These are phyloP conservation scores for Tricholoma bakamatsutake DNA, from an alignment of 768 basidiomycete genomes.

Conservation along the genomic window DNA sequence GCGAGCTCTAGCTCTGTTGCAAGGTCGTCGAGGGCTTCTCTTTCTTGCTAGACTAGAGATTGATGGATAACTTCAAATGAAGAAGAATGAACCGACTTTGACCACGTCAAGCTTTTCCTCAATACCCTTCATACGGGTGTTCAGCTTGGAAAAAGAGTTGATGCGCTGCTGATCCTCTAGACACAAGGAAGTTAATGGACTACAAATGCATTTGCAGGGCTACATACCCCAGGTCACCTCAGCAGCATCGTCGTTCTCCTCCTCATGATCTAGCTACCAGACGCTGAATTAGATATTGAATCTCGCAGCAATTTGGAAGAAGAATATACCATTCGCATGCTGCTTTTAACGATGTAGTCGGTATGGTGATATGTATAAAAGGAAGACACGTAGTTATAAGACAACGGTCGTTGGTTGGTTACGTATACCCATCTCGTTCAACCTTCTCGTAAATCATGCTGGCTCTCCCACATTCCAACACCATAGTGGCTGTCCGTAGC, in stretches of 20 bases:
- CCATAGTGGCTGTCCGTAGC: conserved; percentile 11
- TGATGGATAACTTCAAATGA: not conserved
- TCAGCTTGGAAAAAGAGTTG: conserved; percentile 88
- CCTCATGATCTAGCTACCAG: conserved; percentile 62
- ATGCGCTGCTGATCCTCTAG: conserved; percentile 86
- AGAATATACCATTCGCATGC: conserved; percentile 51
- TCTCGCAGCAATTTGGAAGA: conserved; percentile 1
- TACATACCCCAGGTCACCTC: conserved; percentile 82
- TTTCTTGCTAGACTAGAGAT: conserved; percentile 64
- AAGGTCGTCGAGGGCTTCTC: conserved; percentile 90
- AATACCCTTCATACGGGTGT: conserved; percentile 65
- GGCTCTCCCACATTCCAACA: not conserved
- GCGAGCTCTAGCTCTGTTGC: conserved; percentile 82
- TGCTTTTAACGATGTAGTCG: too few relatives aligned
- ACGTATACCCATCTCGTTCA: too few relatives aligned
- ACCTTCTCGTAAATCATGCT: not conserved
- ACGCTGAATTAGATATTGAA: not conserved
- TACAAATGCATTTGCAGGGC: not conserved
- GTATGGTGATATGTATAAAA: too few relatives aligned
- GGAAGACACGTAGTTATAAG: too few relatives aligned
- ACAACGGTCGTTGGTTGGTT: too few relatives aligned
- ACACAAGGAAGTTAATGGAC: conserved; percentile 2
- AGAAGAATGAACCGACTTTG: conserved; percentile 45
- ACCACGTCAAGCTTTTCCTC: conserved; percentile 68
- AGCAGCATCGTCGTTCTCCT: conserved; percentile 66